Base-by-base conservation (phyloP, 2,329 filamentous ascomycete genomes). In the Myotisia sp. region DNA sequence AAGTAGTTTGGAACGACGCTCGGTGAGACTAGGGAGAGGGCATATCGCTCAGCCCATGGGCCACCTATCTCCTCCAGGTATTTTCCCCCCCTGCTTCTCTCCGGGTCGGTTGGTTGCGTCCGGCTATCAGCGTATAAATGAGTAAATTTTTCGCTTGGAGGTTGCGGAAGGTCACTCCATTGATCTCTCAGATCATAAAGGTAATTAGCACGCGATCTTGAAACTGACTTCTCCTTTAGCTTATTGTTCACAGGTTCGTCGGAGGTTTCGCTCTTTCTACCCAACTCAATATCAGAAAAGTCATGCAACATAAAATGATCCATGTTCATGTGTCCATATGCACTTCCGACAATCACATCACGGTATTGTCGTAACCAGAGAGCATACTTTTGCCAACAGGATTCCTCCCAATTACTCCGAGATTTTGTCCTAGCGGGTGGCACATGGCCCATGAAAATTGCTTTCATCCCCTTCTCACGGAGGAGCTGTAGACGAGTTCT, bases 301-400 rank as follows among this genome's bases (percentile, higher is more conserved):
- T 95, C 87, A 47, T 93, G 83, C 10, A 98, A 62, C 50, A 95
- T 71, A 57, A 98, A 98, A 55, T 98, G 90, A 48, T 98, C 90
- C 44, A 94, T 81, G 51, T 98, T 98, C 90, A 98, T 95, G 54
- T 98, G 90, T 1, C 87, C 90, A 50, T 80, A 98, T 4, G 92
- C 51, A 17, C 74, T 75, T 8, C 72, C 75, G 13, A 86, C 68
- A 13, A 98, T 68, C 23, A 98, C 78, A 54, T 98, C 90, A 21
- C 90, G 79, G 56, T 85, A 98, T 54, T 92, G 84, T 45, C 75
- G 71, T 49, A 87, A 62, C 84, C 86, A 95, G 3, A 95, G 62
- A 0, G 84, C 80, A 57, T 93, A 98, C 54, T 92, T 94, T 54
- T 94, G 87, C 86, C 87, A 98, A 60, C 90, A 98, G 0, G 81